phyloP scores from a whole-genome alignment of 2,329 filamentous ascomycete genomes.

The Tolypocladium pustulatum region DNA sequence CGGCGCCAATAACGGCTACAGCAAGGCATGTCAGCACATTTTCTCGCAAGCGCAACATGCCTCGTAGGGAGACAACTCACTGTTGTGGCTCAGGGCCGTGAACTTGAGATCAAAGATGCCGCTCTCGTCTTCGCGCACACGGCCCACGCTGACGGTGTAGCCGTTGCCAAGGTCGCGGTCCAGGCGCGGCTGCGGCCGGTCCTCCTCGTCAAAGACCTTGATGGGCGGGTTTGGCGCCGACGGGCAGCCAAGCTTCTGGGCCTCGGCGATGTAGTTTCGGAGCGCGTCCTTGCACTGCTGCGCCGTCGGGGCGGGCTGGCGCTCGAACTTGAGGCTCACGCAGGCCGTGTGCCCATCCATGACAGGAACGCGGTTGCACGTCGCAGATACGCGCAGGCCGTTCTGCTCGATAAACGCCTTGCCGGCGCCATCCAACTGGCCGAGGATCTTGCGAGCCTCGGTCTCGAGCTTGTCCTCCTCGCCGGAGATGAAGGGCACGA shows the following conservation, averaged over 20 bases:
- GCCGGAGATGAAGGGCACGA: conserved; percentile 84
- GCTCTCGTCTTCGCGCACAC: conserved; percentile 74
- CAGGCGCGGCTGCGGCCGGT: conserved; percentile 82
- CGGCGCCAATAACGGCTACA: conserved; percentile 78
- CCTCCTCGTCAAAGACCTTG: conserved; percentile 77
- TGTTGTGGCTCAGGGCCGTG: conserved; percentile 78
- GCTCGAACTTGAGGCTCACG: conserved; percentile 74
- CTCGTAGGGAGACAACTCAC: conserved; percentile 28
- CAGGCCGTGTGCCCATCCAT: conserved; percentile 94
- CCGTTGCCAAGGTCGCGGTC: conserved; percentile 78
- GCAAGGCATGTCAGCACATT: background rate
- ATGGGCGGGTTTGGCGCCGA: conserved; percentile 78
- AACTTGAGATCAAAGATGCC: conserved; percentile 94
- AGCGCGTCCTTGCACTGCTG: conserved; percentile 72
- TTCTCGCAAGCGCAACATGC: too few relatives aligned
- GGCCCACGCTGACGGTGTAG: conserved; percentile 84
- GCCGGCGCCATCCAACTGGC: conserved; percentile 56
- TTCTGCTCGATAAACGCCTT: conserved; percentile 70
- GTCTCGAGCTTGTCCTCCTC: conserved; percentile 96
- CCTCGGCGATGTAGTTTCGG: conserved; percentile 72
- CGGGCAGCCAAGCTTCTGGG: conserved; percentile 72
- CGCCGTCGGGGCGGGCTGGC: conserved; percentile 60
- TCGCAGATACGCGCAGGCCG: conserved; percentile 66
- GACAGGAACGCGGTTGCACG: conserved; percentile 91
- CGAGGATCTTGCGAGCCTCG: conserved; percentile 91